Evolutionary conservation across 331 rosid species (phyloP).

Genomic region (Ulmus americana): DNA sequence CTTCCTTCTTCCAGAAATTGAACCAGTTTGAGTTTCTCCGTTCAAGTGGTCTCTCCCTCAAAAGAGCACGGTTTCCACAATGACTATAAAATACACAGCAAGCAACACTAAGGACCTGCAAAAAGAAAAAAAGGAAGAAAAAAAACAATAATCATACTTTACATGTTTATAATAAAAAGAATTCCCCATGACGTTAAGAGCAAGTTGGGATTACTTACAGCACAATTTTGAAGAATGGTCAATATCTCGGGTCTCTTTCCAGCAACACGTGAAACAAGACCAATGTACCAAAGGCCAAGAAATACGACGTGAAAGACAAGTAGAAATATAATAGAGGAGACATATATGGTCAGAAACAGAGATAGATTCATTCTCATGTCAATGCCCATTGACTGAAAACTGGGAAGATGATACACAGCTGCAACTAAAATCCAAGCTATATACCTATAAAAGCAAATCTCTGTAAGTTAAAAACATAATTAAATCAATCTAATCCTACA

Average conservation of each 20-base stretch:
- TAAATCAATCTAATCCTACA: neutral
- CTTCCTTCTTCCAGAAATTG: constrained; percentile 71
- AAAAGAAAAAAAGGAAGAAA: constrained; percentile 25
- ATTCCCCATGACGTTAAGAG: neutral
- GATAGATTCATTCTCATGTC: constrained; percentile 95
- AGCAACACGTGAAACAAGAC: constrained; percentile 95
- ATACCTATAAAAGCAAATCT: constrained; percentile 54
- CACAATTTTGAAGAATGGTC: constrained; percentile 85
- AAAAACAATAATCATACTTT: constrained; percentile 17
- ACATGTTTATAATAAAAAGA: neutral
- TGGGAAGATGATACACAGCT: constrained; percentile 95
- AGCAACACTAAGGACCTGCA: constrained; percentile 91
- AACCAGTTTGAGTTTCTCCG: constrained; percentile 52
- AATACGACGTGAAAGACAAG: constrained; percentile 75
- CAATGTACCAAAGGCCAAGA: constrained; percentile 86
- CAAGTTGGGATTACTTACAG: constrained; percentile 49
- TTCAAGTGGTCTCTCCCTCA: constrained; percentile 53
- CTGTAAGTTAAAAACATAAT: constrained; percentile 20
- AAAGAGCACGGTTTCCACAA: constrained; percentile 83
- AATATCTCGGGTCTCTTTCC: constrained; percentile 81
- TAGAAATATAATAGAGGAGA: constrained; percentile 86
- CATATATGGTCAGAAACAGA: constrained; percentile 69
- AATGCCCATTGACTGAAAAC: constrained; percentile 95
- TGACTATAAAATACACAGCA: constrained; percentile 99
- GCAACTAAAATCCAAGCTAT: constrained; percentile 89